These are phyloP conservation scores for Phoenix roebelenii DNA, from an alignment of 176 grass and related monocot species.

Conservation along the genomic window DNA sequence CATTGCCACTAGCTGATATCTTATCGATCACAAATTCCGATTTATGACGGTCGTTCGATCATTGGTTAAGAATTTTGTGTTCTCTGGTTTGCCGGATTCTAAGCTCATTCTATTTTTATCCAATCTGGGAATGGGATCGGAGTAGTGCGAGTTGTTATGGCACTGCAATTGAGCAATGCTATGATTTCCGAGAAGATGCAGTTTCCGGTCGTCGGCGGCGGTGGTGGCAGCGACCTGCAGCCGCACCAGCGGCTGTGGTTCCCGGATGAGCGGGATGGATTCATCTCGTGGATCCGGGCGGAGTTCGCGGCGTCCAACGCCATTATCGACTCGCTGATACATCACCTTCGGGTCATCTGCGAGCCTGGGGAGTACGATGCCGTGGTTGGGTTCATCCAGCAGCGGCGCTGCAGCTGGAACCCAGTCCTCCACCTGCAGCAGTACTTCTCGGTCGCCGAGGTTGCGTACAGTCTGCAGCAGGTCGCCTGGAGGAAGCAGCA, in stretches of 20 bases:
- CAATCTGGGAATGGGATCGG: no score
- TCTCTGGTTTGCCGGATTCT: no score
- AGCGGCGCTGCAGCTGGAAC: constrained; percentile 70
- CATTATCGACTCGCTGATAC: constrained; percentile 62
- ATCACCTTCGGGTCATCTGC: constrained; percentile 51
- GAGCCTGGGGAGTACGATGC: constrained; percentile 66
- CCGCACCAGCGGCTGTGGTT: constrained; percentile 17
- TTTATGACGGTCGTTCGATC: no score
- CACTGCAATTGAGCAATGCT: no score
- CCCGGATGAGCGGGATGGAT: constrained; percentile 62
- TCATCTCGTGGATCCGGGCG: constrained; percentile 77
- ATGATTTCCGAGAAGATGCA: no score
- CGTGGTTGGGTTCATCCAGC: constrained; percentile 41
- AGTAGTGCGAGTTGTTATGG: no score
- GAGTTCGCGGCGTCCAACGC: constrained; percentile 95
- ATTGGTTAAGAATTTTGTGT: no score
- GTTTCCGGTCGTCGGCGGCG: no score
- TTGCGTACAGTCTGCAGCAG: constrained; percentile 63
- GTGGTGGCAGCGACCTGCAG: background rate
- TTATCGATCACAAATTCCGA: no score
- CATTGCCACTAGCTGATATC: no score
- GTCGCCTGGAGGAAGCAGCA: constrained; percentile 32
- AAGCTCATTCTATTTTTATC: no score
- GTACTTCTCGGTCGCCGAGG: constrained; percentile 67
- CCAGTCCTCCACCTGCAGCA: constrained; percentile 88